These are phyloP conservation scores for Termitomyces sp. DNA, from an alignment of 768 basidiomycete species.

Conservation along the genomic window DNA sequence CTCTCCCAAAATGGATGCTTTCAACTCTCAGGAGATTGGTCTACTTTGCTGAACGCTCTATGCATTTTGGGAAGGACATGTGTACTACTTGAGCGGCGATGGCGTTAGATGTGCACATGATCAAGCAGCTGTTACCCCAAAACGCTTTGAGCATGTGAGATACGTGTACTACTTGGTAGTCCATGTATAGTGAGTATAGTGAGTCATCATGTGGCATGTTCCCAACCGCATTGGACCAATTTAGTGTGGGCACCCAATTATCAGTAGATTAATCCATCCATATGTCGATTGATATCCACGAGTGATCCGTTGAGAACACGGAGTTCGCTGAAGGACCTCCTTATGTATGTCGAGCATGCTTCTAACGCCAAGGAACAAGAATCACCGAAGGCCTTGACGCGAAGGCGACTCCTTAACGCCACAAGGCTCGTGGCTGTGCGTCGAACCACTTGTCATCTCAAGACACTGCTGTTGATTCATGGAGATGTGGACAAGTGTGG, in stretches of 20 bases:
- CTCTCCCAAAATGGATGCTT: neutral
- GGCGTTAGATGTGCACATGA: neutral
- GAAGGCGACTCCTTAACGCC: constrained; percentile 14
- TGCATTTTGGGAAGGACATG: neutral
- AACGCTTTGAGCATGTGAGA: neutral
- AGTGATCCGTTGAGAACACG: constrained; percentile 3
- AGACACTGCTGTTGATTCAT: neutral
- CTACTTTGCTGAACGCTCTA: too few relatives aligned
- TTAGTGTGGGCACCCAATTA: neutral
- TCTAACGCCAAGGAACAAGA: constrained; percentile 1
- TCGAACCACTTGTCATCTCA: constrained; percentile 5
- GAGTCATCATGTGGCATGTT: neutral
- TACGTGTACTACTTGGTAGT: neutral
- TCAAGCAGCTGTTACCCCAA: neutral
- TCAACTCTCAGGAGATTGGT: neutral
- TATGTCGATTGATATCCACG: neutral
- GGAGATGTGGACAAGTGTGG: neutral
- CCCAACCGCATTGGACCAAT: neutral
- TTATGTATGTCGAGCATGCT: neutral
- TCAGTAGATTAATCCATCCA: neutral
- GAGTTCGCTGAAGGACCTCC: neutral
- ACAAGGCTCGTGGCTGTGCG: constrained; percentile 23
- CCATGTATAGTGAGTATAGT: too few relatives aligned
- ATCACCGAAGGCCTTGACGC: constrained; percentile 2
- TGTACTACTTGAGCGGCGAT: neutral